Evolutionary conservation across 2,329 filamentous ascomycete genomes (phyloP).

Genomic region (Purpureocillium lavendulum): DNA sequence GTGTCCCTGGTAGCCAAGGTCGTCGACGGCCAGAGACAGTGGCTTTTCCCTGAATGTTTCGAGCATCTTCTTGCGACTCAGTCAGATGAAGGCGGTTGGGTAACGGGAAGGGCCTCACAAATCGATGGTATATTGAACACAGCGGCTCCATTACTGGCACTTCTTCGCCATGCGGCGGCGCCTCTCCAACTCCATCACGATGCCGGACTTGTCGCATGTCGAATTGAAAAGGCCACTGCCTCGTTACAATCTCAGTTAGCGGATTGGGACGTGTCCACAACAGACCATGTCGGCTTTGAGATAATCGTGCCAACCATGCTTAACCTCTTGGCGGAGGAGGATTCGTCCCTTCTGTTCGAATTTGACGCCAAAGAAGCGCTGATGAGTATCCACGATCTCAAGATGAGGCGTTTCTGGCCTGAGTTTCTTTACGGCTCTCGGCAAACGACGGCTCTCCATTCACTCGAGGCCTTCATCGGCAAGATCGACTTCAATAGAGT

Average conservation of each 20-base stretch:
- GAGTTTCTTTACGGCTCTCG: not conserved
- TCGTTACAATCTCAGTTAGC: constrained; percentile 1
- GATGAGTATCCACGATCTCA: not conserved
- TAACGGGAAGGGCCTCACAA: not conserved
- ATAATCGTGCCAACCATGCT: constrained; percentile 9
- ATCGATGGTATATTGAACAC: constrained; percentile 11
- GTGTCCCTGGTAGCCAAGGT: constrained; percentile 7
- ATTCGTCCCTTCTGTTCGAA: constrained; percentile 2
- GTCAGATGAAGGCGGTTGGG: constrained; percentile 5
- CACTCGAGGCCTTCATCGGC: constrained; percentile 11
- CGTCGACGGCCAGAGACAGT: not conserved
- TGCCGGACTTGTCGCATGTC: not conserved
- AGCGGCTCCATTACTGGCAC: constrained; percentile 6
- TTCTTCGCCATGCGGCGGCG: constrained; percentile 4
- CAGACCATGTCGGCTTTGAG: constrained; percentile 11
- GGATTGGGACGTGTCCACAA: constrained; percentile 5
- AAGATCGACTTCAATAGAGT: constrained; percentile 10
- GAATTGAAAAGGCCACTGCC: constrained; percentile 1
- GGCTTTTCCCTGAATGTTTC: constrained; percentile 11
- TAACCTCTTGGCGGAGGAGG: constrained; percentile 2
- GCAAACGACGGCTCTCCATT: constrained; percentile 1
- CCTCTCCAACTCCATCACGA: constrained; percentile 2
- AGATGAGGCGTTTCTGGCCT: not conserved
- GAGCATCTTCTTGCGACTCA: constrained; percentile 6
- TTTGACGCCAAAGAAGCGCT: constrained; percentile 1